These are phyloP conservation scores for Tephrocybe sp. DNA, from an alignment of 768 basidiomycete genomes.

Conservation along the genomic window DNA sequence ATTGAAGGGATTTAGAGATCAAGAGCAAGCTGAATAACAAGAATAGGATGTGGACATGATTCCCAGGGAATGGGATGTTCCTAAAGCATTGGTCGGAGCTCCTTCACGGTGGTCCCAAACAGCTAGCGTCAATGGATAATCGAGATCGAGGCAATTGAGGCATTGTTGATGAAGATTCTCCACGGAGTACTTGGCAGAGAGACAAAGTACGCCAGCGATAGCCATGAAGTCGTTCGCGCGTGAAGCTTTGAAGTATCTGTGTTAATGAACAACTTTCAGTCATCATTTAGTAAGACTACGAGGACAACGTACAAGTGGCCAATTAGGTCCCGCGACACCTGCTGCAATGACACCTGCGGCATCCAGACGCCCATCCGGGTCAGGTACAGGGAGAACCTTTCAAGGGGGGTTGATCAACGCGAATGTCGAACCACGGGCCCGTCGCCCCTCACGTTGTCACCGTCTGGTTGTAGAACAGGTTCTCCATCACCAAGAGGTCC, in stretches of 20 bases:
- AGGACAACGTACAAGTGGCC: too few species aligned
- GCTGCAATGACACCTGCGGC: too few species aligned
- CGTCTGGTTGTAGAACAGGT: too few species aligned
- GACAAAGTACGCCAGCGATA: conserved; percentile 62
- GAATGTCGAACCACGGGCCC: too few species aligned
- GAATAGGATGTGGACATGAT: conserved; percentile 61
- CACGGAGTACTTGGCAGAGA: conserved; percentile 76
- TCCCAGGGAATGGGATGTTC: conserved; percentile 61
- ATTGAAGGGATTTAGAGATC: conserved; percentile 57
- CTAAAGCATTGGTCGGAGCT: conserved; percentile 43
- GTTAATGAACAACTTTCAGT: too few species aligned
- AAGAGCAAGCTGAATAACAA: conserved; percentile 66
- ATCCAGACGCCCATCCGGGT: too few species aligned
- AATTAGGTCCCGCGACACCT: too few species aligned
- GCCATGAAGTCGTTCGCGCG: conserved; percentile 53
- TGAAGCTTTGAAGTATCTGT: conserved; percentile 56
- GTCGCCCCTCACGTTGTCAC: too few species aligned
- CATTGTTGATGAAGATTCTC: conserved; percentile 63
- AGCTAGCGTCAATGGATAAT: conserved; percentile 66
- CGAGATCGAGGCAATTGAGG: conserved; percentile 51
- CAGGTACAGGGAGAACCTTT: too few species aligned
- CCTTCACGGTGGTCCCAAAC: conserved; percentile 71
- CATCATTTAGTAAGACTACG: too few species aligned
- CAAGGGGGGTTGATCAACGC: too few species aligned
- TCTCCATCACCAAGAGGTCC: too few species aligned